Conservation (phyloP, 495 filamentous ascomycete genomes). For the Podospora pseudopauciseta region DNA sequence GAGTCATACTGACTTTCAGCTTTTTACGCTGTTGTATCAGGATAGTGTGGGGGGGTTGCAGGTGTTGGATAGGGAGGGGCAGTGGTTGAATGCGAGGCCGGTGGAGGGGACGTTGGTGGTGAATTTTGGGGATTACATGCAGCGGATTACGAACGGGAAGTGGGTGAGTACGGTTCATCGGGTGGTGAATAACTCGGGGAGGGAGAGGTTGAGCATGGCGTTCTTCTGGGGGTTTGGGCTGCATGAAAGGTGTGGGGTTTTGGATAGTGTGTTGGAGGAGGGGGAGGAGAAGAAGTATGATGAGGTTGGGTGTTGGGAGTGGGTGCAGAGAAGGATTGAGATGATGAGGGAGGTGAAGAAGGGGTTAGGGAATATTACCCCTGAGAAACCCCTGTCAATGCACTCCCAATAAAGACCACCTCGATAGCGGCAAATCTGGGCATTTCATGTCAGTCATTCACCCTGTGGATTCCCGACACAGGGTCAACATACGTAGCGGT, state of each 20-base stretch:
- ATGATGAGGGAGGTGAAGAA: slow-evolving; percentile 24
- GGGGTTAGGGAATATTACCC: neutral
- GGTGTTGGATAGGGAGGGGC: slow-evolving; percentile 48
- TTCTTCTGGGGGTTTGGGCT: slow-evolving; percentile 55
- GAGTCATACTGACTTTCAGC: slow-evolving; percentile 60
- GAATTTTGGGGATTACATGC: slow-evolving; percentile 64
- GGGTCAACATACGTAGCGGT: slow-evolving; percentile 2
- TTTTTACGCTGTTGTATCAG: slow-evolving; percentile 58
- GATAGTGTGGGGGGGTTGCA: slow-evolving; percentile 53
- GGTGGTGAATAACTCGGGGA: slow-evolving; percentile 48
- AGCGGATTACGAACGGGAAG: slow-evolving; percentile 59
- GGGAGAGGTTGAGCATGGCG: slow-evolving; percentile 54
- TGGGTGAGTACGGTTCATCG: slow-evolving; percentile 60
- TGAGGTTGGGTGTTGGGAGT: slow-evolving; percentile 54
- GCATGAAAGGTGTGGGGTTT: slow-evolving; percentile 47
- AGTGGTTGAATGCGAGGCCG: slow-evolving; percentile 55
- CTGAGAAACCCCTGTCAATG: neutral
- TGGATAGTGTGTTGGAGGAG: slow-evolving; percentile 50
- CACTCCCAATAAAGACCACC: neutral
- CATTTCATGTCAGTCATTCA: neutral
- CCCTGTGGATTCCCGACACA: neutral
- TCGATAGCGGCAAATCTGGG: slow-evolving; percentile 3
- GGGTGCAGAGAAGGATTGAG: slow-evolving; percentile 28
- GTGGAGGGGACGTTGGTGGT: slow-evolving; percentile 60
- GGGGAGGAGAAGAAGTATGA: slow-evolving; percentile 52